These are phyloP conservation scores for Wickerhamomyces chaumierensis DNA, from an alignment of 805 yeast species.

Conservation along the genomic window DNA sequence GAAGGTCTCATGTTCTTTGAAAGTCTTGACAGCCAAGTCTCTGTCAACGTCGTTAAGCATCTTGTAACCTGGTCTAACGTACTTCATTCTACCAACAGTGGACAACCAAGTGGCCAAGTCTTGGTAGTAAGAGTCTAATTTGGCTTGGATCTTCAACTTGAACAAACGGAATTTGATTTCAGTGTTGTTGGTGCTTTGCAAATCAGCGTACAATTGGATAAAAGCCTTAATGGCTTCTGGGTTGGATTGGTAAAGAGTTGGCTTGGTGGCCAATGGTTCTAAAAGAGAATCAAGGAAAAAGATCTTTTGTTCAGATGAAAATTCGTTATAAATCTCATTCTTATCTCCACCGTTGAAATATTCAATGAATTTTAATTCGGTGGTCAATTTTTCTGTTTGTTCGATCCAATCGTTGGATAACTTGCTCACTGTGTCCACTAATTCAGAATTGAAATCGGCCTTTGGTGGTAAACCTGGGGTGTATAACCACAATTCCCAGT, in stretches of 20 bases:
- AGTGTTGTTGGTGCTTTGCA: slow-evolving; percentile 50
- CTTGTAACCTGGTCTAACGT: slow-evolving; percentile 77
- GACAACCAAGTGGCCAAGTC: slow-evolving; percentile 75
- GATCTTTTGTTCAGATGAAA: slow-evolving; percentile 67
- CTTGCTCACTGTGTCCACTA: slow-evolving; percentile 61
- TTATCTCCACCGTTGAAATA: slow-evolving; percentile 14
- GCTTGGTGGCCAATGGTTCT: slow-evolving; percentile 31
- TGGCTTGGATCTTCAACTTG: slow-evolving; percentile 49
- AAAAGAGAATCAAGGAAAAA: slow-evolving; percentile 66
- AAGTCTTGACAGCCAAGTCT: slow-evolving; percentile 54
- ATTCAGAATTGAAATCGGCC: slow-evolving; percentile 67
- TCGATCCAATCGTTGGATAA: slow-evolving; percentile 56
- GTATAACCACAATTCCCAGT: slow-evolving; percentile 80
- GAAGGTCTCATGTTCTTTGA: slow-evolving; percentile 39
- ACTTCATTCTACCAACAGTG: slow-evolving; percentile 90
- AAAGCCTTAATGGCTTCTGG: slow-evolving; percentile 23
- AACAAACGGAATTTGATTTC: slow-evolving; percentile 77
- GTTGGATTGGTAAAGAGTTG: slow-evolving; percentile 24
- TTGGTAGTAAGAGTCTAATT: slow-evolving; percentile 32
- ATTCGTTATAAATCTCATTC: slow-evolving; percentile 27
- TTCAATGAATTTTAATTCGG: slow-evolving; percentile 8
- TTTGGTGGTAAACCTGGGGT: slow-evolving; percentile 84
- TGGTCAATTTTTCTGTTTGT: slow-evolving; percentile 7
- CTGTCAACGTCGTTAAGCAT: slow-evolving; percentile 54
- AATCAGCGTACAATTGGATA: slow-evolving; percentile 26